Evolutionary conservation across 345 rosid species (phyloP).

Genomic region (Luvunga scandens): DNA sequence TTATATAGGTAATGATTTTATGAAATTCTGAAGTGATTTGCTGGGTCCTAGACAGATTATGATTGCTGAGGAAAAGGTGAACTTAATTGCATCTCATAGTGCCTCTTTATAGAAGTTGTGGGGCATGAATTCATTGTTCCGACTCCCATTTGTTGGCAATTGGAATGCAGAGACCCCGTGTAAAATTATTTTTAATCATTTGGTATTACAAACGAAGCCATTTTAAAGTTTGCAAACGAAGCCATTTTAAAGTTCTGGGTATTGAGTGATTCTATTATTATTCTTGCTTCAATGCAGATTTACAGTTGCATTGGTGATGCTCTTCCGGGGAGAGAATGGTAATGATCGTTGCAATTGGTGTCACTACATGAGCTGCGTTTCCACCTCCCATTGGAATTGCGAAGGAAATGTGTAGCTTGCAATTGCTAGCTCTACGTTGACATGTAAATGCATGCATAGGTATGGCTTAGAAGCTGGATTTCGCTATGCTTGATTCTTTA

Average conservation of each 20-base stretch:
- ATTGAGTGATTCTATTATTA: background rate
- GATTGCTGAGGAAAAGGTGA: constrained; percentile 21
- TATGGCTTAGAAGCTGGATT: constrained; percentile 9
- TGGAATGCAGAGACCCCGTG: background rate
- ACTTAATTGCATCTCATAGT: constrained; percentile 3
- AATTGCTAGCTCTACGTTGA: background rate
- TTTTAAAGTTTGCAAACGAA: no score
- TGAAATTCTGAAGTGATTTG: constrained; percentile 10
- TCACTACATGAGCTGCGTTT: constrained; percentile 77
- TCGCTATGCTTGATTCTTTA: background rate
- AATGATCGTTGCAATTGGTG: constrained; percentile 82
- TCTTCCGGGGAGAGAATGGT: constrained; percentile 63
- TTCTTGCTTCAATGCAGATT: constrained; percentile 39
- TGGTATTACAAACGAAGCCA: background rate
- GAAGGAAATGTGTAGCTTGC: constrained; percentile 15
- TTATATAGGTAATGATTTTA: background rate
- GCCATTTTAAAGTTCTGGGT: background rate
- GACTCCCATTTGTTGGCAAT: background rate
- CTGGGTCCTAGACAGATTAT: constrained; percentile 13
- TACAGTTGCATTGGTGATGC: constrained; percentile 54
- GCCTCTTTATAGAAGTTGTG: background rate
- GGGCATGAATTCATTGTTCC: constrained; percentile 9
- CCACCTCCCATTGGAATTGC: constrained; percentile 79
- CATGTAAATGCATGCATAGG: constrained; percentile 4
- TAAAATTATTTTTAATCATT: background rate